Base-by-base conservation (phyloP, 2,329 filamentous ascomycete genomes). In the Knufia petricola region DNA sequence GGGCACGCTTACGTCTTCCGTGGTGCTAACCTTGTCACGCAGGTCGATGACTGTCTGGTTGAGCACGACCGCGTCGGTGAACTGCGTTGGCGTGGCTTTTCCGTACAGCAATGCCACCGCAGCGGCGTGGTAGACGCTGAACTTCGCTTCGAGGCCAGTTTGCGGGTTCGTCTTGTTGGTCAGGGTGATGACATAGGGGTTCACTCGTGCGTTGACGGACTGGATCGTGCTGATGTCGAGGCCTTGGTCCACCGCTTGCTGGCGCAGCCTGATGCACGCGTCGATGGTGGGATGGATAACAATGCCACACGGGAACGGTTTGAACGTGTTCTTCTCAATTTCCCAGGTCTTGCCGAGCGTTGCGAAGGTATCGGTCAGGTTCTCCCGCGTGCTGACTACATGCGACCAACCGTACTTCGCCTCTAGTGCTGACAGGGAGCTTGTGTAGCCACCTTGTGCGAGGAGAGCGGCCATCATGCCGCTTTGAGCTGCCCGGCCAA, bases 271-370 rank as follows among this genome's bases (percentile, higher is more conserved):
- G 10, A 71, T 69, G 51, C 69, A 72, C 1, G 62, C 73, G 58
- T 78, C 74, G 49, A 78, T 78, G 2, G 70, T 65, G 1, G 75
- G 74, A 58, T 78, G 75, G 53, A 76, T 73, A 0, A 77, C 73
- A 51, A 78, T 77, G 1, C 74, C 75, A 58, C 75, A 78, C 0
- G 75, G 74, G 51, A 73, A 78, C 0, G 74, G 75, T 57, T 78
- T 78, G 62, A 77, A 78, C 1, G 71, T 69, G 52, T 78, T 78
- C 53, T 68, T 67, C 55, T 69, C 63, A 7, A 73, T 71, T 62
- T 78, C 73, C 74, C 74, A 78, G 24, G n/a, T 23, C 13, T 26
- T 19, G 3, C 32, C 26, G 17, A 23, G 12, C 17, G 24, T 28
- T 7, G 21, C n/a, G 24, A 13, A 21, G 23, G 20, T 17, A 20